Conservation (phyloP, 352 stramenopile genomes). For the Phytopythium ostracodes region DNA sequence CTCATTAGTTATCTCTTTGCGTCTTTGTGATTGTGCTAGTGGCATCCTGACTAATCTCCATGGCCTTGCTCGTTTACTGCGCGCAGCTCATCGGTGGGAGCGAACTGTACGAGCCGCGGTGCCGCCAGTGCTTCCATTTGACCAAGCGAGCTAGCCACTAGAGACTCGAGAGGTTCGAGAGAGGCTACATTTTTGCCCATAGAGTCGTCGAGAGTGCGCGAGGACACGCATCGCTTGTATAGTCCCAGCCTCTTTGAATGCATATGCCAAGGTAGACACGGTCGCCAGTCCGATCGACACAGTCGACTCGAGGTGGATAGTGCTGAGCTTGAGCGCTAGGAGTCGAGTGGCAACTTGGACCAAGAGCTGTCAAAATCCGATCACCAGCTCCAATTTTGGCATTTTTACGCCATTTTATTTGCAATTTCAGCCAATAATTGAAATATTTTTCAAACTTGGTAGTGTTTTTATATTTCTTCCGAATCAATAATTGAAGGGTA, state of each 20-base stretch:
- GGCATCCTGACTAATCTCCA: neutral
- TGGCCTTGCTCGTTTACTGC: neutral
- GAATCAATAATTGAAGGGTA: too few species aligned
- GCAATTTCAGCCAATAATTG: too few species aligned
- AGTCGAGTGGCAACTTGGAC: too few species aligned
- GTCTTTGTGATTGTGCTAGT: neutral
- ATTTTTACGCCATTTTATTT: neutral
- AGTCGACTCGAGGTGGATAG: too few species aligned
- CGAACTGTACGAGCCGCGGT: slow-evolving; percentile 78
- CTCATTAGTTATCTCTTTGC: neutral
- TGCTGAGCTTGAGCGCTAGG: too few species aligned
- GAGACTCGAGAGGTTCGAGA: neutral
- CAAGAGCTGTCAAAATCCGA: too few species aligned
- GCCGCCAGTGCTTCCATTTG: slow-evolving; percentile 66
- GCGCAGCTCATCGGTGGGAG: slow-evolving; percentile 68
- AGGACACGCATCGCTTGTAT: neutral
- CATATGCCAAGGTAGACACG: neutral
- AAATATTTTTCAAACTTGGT: too few species aligned
- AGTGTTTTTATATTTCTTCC: too few species aligned
- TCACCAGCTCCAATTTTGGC: neutral
- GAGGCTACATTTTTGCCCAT: neutral
- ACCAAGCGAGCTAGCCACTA: slow-evolving; percentile 4
- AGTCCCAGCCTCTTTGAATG: neutral
- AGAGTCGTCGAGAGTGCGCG: neutral
- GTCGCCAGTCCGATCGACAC: too few species aligned